These are phyloP conservation scores for Torrubiellomyces zombiae DNA, from an alignment of 2,329 filamentous ascomycete genomes.

Conservation along the genomic window DNA sequence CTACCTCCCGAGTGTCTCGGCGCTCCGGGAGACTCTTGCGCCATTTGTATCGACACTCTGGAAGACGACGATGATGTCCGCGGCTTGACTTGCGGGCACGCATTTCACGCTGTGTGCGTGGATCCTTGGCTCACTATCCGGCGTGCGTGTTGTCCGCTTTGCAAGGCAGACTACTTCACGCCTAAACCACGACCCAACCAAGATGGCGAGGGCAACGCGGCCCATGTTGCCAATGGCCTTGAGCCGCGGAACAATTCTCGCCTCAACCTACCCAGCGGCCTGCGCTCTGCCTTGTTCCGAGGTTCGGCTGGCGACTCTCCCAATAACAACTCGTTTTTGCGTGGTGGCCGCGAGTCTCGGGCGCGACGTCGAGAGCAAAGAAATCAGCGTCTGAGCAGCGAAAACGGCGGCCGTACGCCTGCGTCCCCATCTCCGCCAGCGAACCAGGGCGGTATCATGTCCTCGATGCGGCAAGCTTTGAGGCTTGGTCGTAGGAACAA, in stretches of 20 bases:
- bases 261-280: slow-evolving; percentile 28
- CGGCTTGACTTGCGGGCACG: slow-evolving; percentile 88
- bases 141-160: slow-evolving; percentile 88
- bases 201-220: slow-evolving; percentile 8
- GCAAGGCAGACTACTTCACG: slow-evolving; percentile 94
- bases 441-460: slow-evolving; percentile 10
- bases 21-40: slow-evolving; percentile 79
- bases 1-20: slow-evolving; percentile 66
- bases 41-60: slow-evolving; percentile 86
- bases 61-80: slow-evolving; percentile 94
- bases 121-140: slow-evolving; percentile 94
- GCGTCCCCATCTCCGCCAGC: no score
- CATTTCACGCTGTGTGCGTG: slow-evolving; percentile 89
- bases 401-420: no score
- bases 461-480: slow-evolving; percentile 16
- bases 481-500: slow-evolving; percentile 14
- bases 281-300: slow-evolving; percentile 23
- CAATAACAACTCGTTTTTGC: neutral
- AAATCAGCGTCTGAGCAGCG: slow-evolving; percentile 5
- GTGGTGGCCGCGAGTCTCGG: slow-evolving; percentile 1
- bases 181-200: slow-evolving; percentile 63
- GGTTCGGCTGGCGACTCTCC: slow-evolving; percentile 3
- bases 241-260: slow-evolving; percentile 24
- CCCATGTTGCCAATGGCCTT: slow-evolving; percentile 9
- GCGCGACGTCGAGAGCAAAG: slow-evolving; percentile 1